Base-by-base conservation (phyloP, 2,329 filamentous ascomycete genomes). In the Penicillium griseofulvum region DNA sequence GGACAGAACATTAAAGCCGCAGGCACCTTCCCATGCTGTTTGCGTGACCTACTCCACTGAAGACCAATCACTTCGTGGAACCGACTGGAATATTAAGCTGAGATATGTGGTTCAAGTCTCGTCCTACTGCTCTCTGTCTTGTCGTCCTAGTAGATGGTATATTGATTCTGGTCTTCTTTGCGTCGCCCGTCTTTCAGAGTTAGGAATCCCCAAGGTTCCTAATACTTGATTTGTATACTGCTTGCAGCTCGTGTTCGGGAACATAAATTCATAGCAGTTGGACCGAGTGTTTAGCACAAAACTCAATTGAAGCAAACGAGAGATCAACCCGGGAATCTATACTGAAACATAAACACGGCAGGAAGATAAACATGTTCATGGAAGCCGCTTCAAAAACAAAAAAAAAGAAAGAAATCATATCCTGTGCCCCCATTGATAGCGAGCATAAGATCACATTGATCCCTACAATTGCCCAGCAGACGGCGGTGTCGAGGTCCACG, bases 401-500 rank as follows among this genome's bases (percentile, higher is more conserved):
- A n/a, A 34, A n/a, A 41, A 28, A 37, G 22, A 22, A 36, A 6
- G 12, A 39, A 34, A 34, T 43, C 19, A 44, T 19, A 14, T 7
- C 12, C 7, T 19, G 4, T 34, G 22, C 19, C 26, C 6, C 26
- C 1, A 5, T 33, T 34, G 11, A 50, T 14, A 11, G 14, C 2
- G 9, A 48, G 31, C 33, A 42, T 26, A n/a, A 11, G 11, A 49
- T 5, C 8, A 14, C 6, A 0, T 22, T 16, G 17, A 6, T 31
- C 29, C 47, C 31, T 53, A 47, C 11, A 26, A 39, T 11, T 46
- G 49, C 1, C 56, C 56, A 14, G 54, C 43, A 33, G 41, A 44
- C 29, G 64, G 56, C 11, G 59, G 56, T 12, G 54, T 59, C 10
- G 57, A 48, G 1, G 65, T 57, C 66, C 66, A 69, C 14, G 67